Evolutionary conservation across 129 eudicot species (phyloP), one percentile per base, ranked within the genome.

Genomic region (Rutidosis leptorrhynchoides): DNA sequence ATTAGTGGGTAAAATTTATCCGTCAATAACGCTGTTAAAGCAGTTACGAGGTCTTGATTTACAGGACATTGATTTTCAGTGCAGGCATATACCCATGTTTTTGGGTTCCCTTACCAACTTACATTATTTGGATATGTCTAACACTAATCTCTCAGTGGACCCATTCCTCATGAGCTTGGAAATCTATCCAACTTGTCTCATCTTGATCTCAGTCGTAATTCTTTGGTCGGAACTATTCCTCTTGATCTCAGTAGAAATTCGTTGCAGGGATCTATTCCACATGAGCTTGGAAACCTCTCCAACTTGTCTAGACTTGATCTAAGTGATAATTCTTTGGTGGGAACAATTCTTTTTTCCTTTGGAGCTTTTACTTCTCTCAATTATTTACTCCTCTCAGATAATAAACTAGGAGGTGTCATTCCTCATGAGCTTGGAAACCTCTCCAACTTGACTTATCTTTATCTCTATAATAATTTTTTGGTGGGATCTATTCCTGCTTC

Each of bases 101-200:
- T 43, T 75, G 46, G 62, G 64, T 69, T 69, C 71, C 16, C 45
- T 76, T 40, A 25, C 76, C 51, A 76, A 46, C 15, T 42, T 76
- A 62, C 33, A 6, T 19, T 22, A 16, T 68, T 63, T 76, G 51
- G 53, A 35, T 46, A 54, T 76, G 9, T 52, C 60, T 11, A 0
- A 1, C 14, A 24, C 56, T 30, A 30, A 40, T n/a, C n/a, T 17
- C 62, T 70, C 12, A 27, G n/a, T 64, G 81, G 77, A 22, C 32
- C 26, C 1, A 58, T 71, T 65, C 81, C 82, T 14, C n/a, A n/a
- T n/a, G n/a, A n/a, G n/a, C 33, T 71, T 65, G 73, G 51, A 9
- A 65, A 77, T 54, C 69, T 65, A n/a, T n/a, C n/a, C n/a, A n/a
- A n/a, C n/a, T n/a, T n/a, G n/a, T n/a, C n/a, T n/a, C n/a, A n/a